Conservation (phyloP, 768 basidiomycete species). For the Lentinula sp. region DNA sequence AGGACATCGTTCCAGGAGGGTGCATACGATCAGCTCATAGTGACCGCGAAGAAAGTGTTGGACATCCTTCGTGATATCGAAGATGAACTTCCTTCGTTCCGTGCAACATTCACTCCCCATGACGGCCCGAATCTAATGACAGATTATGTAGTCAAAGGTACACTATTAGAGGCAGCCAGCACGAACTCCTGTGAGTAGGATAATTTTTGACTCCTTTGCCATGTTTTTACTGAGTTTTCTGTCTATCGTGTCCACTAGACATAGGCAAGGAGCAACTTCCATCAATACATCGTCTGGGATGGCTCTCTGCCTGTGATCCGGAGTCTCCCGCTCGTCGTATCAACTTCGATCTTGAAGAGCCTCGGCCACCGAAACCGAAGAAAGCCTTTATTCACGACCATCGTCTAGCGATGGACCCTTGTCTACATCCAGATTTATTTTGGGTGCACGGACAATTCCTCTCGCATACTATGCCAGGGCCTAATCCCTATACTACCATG, state of each 20-base stretch:
- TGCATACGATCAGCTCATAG: conserved; percentile 2
- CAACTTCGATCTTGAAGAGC: conserved; percentile 20
- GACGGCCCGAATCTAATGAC: conserved; percentile 29
- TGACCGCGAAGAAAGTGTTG: conserved; percentile 9
- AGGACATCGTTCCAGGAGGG: conserved; percentile 12
- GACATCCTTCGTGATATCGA: conserved; percentile 31
- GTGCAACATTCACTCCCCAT: conserved; percentile 34
- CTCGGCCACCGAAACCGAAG: conserved; percentile 9
- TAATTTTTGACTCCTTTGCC: conserved; percentile 1
- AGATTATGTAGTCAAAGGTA: conserved; percentile 23
- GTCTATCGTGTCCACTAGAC: background rate
- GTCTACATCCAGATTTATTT: conserved; percentile 31
- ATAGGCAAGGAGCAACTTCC: background rate
- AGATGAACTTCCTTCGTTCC: conserved; percentile 29
- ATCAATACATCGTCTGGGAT: conserved; percentile 19
- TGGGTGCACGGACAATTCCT: conserved; percentile 46
- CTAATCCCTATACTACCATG: conserved; percentile 31
- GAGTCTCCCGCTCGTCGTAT: conserved; percentile 23
- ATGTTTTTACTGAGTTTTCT: background rate
- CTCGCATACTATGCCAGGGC: conserved; percentile 34
- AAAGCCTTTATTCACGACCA: conserved; percentile 45
- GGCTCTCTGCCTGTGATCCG: conserved; percentile 32
- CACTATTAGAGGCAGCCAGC: conserved; percentile 25
- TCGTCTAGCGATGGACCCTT: conserved; percentile 38
- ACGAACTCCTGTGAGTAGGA: conserved; percentile 20